Evolutionary conservation across 345 rosid species (phyloP).

Genomic region (Gynandropsis gynandra): DNA sequence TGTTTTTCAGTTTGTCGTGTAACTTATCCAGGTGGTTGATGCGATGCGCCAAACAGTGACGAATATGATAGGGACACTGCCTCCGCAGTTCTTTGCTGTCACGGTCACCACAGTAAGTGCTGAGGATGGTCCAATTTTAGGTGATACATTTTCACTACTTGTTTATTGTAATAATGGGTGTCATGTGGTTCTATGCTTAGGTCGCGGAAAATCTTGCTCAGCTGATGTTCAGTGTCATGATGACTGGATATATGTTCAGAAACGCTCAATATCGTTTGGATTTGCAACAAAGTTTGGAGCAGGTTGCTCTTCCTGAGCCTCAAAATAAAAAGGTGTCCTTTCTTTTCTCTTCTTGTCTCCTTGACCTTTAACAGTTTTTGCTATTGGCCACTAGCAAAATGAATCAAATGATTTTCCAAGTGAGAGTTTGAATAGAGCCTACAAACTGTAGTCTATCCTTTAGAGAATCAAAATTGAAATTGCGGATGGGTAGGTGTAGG

Average conservation of each 20-base stretch:
- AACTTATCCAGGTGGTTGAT: constrained; percentile 62
- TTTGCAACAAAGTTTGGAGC: constrained; percentile 88
- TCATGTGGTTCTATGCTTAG: constrained; percentile 32
- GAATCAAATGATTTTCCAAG: too few species aligned
- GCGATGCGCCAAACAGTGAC: constrained; percentile 96
- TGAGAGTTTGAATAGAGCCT: too few species aligned
- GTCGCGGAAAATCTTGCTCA: constrained; percentile 98
- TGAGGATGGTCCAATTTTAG: not conserved
- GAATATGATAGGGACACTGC: constrained; percentile 93
- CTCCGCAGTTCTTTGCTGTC: constrained; percentile 79
- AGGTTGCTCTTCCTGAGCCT: constrained; percentile 76
- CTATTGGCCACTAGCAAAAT: not conserved
- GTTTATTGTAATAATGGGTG: constrained; percentile 6
- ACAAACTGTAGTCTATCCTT: too few species aligned
- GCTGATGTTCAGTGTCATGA: constrained; percentile 88
- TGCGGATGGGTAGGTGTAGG: too few species aligned
- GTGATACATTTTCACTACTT: constrained; percentile 6
- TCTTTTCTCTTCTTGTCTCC: not conserved
- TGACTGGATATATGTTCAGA: constrained; percentile 98
- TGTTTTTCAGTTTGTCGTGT: constrained; percentile 8
- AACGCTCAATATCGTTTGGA: constrained; percentile 86
- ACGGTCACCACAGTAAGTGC: constrained; percentile 76
- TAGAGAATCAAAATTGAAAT: too few species aligned
- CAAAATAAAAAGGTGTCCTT: constrained; percentile 50
- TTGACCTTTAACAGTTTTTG: not conserved